Base-by-base conservation (phyloP, 164 flowering plant genomes). In the Sedum album region DNA sequence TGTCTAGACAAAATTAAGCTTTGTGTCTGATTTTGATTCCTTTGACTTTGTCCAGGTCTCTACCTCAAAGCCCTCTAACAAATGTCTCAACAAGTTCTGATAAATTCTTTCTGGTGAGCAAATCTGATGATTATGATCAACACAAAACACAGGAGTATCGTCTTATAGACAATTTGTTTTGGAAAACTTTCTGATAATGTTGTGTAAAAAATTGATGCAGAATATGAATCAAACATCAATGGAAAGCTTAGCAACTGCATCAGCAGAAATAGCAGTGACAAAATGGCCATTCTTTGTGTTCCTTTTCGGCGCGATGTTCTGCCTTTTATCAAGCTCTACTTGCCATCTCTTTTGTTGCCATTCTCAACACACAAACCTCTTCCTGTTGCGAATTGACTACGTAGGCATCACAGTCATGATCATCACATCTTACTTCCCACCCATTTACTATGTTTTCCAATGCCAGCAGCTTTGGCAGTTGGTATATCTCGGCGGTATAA, bases 341-440 rank as follows among this genome's bases (percentile, higher is more conserved):
- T n/a, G n/a, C n/a, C n/a, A 93, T 74, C 88, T 93, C 75, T 84
- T 93, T 72, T 77, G 79, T 4, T 90, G 98, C 82, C 98, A 90
- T 61, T 89, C 96, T 1, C 89, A 76, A 67, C 73, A 64, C 33
- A 23, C 84, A 5, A 90, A 74, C 84, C 39, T 82, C 49, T 13
- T 73, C 17, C 66, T 93, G 1, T 70, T 88, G 15, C 75, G 85
- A 41, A 49, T n/a, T n/a, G n/a, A n/a, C n/a, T n/a, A n/a, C n/a
- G n/a, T n/a, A n/a, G n/a, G n/a, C n/a, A n/a, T n/a, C n/a, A n/a
- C n/a, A n/a, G n/a, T n/a, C n/a, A n/a, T n/a, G n/a, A n/a, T n/a
- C n/a, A n/a, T n/a, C n/a, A 79, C 94, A 73, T 93, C 98, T 36
- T 93, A 87, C 69, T 90, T 93, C 85, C 96, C 96, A 0, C 90